Base-by-base conservation (phyloP, 768 basidiomycete genomes). In the Tricholoma hemisulphureum region DNA sequence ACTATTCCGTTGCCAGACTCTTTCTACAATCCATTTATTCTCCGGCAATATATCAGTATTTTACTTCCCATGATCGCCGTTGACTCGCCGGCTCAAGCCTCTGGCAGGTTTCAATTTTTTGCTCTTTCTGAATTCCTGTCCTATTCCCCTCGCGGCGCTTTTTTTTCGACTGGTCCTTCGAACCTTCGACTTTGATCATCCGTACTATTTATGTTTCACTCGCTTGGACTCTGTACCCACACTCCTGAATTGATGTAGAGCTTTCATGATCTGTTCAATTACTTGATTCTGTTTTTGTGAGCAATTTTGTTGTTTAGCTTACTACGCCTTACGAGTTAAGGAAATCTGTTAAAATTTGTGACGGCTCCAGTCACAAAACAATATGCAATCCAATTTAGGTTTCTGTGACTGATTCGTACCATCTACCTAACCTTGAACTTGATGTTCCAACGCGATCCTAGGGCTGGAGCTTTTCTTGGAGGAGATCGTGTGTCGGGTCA, bases 401-500 rank as follows among this genome's bases (percentile, higher is more conserved):
- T n/a, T n/a, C n/a, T n/a, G n/a, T n/a, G n/a, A n/a, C n/a, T n/a
- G n/a, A n/a, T n/a, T n/a, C n/a, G n/a, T n/a, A n/a, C n/a, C n/a
- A n/a, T n/a, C 59, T 59, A 53, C 46, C 52, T 50, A 28, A 54
- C 35, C 37, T 55, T 35, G 57, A 35, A 10, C 20, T 56, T 34
- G 53, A 93, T 94, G 84, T 94, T 91, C 71, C 91, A 92, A 85
- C 87, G 92, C 71, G 93, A 95, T 85, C 89, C 93, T 61, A 77
- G 88, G 67, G 91, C 91, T 63, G 95, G 94, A 50, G 90, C 91
- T 18, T 97, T 98, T 72, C 79, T 98, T 16, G 95, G 95, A 55
- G 96, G 96, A 24, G 91, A 96, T 75, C 82, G 95, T 66, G 87
- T 95, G 16, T 91, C 91, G 63, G 95, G 96, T 3, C 95, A 95